phyloP scores from a whole-genome alignment of 2,329 filamentous ascomycete genomes.

The Trichoderma sp. region DNA sequence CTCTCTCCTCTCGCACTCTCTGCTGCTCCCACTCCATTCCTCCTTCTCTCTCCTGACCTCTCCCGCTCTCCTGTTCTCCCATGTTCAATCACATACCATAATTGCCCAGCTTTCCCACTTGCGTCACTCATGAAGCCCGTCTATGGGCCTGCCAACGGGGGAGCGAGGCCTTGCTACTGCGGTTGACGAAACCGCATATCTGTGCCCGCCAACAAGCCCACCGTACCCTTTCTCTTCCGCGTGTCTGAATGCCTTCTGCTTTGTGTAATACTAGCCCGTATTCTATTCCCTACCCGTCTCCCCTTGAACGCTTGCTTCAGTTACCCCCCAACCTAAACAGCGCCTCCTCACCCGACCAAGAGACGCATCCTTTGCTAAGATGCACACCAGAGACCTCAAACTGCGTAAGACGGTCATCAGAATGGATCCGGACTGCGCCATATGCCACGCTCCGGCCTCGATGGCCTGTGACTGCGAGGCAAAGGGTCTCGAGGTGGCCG shows the following conservation, averaged over 20 bases:
- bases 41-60: conserved; percentile 31
- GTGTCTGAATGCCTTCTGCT: conserved; percentile 27
- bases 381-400: conserved; percentile 54
- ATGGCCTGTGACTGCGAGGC: conserved; percentile 67
- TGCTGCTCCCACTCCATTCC: conserved; percentile 21
- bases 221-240: conserved; percentile 22
- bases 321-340: conserved; percentile 26
- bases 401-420: conserved; percentile 55
- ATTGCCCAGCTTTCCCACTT: conserved; percentile 23
- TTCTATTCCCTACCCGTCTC: conserved; percentile 19
- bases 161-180: conserved; percentile 32
- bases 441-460: conserved; percentile 63
- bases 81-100: conserved; percentile 29
- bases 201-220: conserved; percentile 12
- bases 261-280: conserved; percentile 33
- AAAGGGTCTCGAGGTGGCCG: conserved; percentile 63
- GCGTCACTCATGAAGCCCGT: conserved; percentile 37
- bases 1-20: conserved; percentile 28
- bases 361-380: conserved; percentile 46
- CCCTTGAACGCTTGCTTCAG: conserved; percentile 7
- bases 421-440: conserved; percentile 71
- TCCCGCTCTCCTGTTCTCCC: conserved; percentile 28
- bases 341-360: conserved; percentile 12
- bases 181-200: conserved; percentile 28
- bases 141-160: conserved; percentile 36